A percentile compares a stretch with the other conserved stretches of the same genome.
Evolutionary conservation across 78 protist genomes (phyloP).

Genomic region (Diacronema lutheri): DNA sequence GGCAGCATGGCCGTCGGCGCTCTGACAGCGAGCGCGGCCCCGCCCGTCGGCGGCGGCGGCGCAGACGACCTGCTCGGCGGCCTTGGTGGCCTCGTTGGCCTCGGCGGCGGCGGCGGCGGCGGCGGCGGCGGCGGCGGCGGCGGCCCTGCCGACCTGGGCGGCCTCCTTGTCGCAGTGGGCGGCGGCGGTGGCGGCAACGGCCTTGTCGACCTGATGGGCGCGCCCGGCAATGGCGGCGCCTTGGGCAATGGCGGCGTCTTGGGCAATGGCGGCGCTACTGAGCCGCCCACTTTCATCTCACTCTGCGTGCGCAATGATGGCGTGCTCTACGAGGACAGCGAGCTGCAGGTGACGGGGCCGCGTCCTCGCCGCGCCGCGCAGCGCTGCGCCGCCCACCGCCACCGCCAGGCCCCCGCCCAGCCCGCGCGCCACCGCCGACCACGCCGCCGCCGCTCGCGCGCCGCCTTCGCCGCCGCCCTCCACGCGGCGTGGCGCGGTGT

Average conservation of each 20-base stretch:
- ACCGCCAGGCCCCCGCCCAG: too few species aligned
- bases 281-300: not conserved
- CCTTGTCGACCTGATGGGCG: not conserved
- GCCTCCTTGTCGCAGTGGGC: not conserved
- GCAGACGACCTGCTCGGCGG: not conserved
- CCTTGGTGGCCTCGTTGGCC: not conserved
- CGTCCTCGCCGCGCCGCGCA: too few species aligned
- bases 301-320: conserved; percentile 19
- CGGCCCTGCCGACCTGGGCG: not conserved
- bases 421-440: too few species aligned
- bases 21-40: not conserved
- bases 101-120: not conserved
- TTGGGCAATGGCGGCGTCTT: not conserved
- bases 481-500: too few species aligned
- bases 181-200: too few species aligned
- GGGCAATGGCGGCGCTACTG: not conserved
- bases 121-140: not conserved
- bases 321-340: conserved; percentile 30
- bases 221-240: not conserved
- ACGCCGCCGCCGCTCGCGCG: too few species aligned
- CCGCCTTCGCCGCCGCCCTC: too few species aligned
- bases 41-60: not conserved
- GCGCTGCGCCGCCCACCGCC: too few species aligned
- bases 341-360: not conserved
- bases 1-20: too few species aligned